A percentile compares a stretch with the other conserved stretches of the same genome.
These are phyloP conservation scores for Novymonas esmeraldas DNA, from an alignment of 208 protist genomes.

Conservation along the genomic window DNA sequence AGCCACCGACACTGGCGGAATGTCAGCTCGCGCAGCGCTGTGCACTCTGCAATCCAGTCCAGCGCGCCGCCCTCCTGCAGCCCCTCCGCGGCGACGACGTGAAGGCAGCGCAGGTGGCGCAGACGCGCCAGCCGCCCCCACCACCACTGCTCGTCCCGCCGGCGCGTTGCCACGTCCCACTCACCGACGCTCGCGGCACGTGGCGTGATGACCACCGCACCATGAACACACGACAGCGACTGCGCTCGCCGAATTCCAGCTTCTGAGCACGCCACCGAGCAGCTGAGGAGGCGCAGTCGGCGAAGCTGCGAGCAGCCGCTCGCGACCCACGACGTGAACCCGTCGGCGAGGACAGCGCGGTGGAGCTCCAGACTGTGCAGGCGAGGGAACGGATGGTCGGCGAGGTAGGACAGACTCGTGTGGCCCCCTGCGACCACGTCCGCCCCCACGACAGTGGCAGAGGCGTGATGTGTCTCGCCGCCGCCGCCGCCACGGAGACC, in stretches of 20 bases:
- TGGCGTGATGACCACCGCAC: no score
- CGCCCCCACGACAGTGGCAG: no score
- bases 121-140: conserved; percentile 10
- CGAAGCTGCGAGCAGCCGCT: conserved; percentile 12
- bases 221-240: background rate
- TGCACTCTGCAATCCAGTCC: conserved; percentile 8
- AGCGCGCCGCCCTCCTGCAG: conserved; percentile 8
- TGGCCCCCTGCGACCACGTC: background rate
- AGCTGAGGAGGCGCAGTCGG: background rate
- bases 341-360: background rate
- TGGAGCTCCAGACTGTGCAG: conserved; percentile 4
- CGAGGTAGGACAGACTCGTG: background rate
- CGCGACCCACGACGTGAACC: conserved; percentile 14
- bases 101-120: conserved; percentile 10
- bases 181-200: no score
- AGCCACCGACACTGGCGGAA: conserved; percentile 21
- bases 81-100: background rate
- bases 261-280: background rate
- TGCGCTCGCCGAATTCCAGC: background rate
- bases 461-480: background rate
- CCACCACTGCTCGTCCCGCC: conserved; percentile 14
- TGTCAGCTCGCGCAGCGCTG: background rate
- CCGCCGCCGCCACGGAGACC: background rate
- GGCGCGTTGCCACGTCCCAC: background rate
- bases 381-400: conserved; percentile 1